A percentile compares a stretch with the other conserved stretches of the same genome.
These are phyloP conservation scores for Ceratocystis eucalypticola DNA, from an alignment of 2,329 filamentous ascomycete species.

Conservation along the genomic window DNA sequence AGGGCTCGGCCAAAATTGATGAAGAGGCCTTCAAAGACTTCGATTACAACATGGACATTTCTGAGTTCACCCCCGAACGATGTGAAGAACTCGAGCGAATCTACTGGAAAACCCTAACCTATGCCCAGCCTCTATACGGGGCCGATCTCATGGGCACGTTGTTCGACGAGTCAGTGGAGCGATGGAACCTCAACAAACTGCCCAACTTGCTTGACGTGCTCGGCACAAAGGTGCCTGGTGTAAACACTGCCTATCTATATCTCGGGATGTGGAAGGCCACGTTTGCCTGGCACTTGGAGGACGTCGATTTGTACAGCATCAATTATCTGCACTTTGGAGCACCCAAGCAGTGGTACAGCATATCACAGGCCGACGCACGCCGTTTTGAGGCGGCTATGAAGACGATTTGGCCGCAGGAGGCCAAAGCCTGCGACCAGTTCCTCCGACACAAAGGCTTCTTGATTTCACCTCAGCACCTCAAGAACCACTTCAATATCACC, in stretches of 20 bases:
- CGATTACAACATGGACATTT: slow-evolving; percentile 75
- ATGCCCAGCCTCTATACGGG: slow-evolving; percentile 86
- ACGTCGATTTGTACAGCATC: slow-evolving; percentile 98
- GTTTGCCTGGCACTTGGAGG: slow-evolving; percentile 97
- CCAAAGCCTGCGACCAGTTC: slow-evolving; percentile 92
- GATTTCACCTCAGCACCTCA: slow-evolving; percentile 78
- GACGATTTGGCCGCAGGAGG: slow-evolving; percentile 84
- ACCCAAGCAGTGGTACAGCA: slow-evolving; percentile 99
- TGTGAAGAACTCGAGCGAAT: slow-evolving; percentile 88
- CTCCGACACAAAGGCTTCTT: slow-evolving; percentile 94
- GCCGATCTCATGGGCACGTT: slow-evolving; percentile 93
- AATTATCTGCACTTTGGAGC: slow-evolving; percentile 99
- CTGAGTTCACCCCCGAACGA: slow-evolving; percentile 79
- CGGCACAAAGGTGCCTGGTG: slow-evolving; percentile 88
- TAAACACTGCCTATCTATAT: slow-evolving; percentile 96
- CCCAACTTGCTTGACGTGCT: slow-evolving; percentile 88
- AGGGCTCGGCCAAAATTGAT: slow-evolving; percentile 66
- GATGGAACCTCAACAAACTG: slow-evolving; percentile 90
- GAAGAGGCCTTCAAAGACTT: slow-evolving; percentile 84
- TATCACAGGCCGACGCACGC: slow-evolving; percentile 85
- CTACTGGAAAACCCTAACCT: slow-evolving; percentile 96
- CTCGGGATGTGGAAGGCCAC: slow-evolving; percentile 99
- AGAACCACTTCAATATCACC: slow-evolving; percentile 81
- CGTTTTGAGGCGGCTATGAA: slow-evolving; percentile 93
- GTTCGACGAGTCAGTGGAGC: slow-evolving; percentile 70